Percentiles rank a stretch among this genome's conserved stretches.
Conservation (phyloP, 805 yeast species). For the Barnettozyma vustinii region DNA sequence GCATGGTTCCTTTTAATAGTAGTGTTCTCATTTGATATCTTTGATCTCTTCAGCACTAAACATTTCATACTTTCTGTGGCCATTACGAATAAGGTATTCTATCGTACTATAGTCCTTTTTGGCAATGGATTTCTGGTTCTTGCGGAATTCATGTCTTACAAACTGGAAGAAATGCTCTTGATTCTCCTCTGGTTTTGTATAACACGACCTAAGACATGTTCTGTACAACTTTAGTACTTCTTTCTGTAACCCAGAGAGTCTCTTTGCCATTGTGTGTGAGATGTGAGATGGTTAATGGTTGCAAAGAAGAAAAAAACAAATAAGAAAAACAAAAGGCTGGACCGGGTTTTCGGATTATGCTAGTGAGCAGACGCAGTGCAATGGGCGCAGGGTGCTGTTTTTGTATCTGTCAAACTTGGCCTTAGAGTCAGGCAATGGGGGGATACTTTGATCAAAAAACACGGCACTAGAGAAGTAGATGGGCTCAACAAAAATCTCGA, state of each 20-base stretch:
- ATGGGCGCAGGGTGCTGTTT: neutral
- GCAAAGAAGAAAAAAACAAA: no score
- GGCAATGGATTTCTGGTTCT: constrained; percentile 45
- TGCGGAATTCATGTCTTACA: constrained; percentile 54
- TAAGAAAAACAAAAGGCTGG: no score
- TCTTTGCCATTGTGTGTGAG: constrained; percentile 15
- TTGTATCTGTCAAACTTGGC: neutral
- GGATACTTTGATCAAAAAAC: neutral
- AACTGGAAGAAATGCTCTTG: constrained; percentile 40
- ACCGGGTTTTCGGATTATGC: no score
- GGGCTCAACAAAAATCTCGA: neutral
- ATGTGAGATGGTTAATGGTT: no score
- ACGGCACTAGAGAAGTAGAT: neutral
- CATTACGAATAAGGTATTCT: constrained; percentile 77
- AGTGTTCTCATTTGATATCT: constrained; percentile 39
- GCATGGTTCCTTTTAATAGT: neutral
- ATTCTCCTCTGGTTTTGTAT: constrained; percentile 42
- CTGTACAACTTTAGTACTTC: constrained; percentile 48
- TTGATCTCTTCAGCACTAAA: constrained; percentile 66
- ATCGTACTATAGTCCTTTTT: constrained; percentile 81
- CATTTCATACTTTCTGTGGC: constrained; percentile 66
- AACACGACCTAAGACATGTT: constrained; percentile 39
- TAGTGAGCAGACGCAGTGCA: no score
- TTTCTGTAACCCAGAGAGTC: constrained; percentile 44
- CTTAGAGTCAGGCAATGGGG: neutral